Base-by-base conservation (phyloP, 192 early-diverging fungal genomes). In the Coemansia sp. region DNA sequence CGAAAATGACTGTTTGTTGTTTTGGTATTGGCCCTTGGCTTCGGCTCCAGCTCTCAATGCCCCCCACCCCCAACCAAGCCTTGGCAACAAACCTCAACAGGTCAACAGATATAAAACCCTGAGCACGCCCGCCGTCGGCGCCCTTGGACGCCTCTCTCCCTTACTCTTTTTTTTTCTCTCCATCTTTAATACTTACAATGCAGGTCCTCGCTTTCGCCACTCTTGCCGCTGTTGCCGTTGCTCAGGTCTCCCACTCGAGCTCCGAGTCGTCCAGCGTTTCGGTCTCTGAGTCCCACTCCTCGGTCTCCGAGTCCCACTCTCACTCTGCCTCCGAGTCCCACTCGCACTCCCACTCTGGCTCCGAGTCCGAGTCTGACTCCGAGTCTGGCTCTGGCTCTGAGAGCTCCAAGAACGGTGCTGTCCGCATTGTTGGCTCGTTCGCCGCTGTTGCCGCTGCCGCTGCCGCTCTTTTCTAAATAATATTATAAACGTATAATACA, bases 391-490 rank as follows among this genome's bases (percentile, higher is more conserved):
- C 51, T 34, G n/a, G 21, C 33, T 59, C 63, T 34, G 29, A 56
- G 6, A 51, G 56, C 24, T 63, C 64, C 65, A 17, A 59, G 61
- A 75, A 62, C 73, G 75, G 67, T 54, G 79, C 79, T 45, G 63
- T 64, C 70, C 68, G 72, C 70, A 46, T 73, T 51, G 70, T 59
- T 62, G 59, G 70, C 67, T 72, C 67, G 19, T 27, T 66, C 19
- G 73, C 68, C n/a, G 79, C 79, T 33, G 75, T 59, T 50, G 73
- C 63, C 61, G 48, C 73, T 37, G 79, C 68, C 45, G 70, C 63
- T 54, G 79, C 79, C 39, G 73, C 79, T 29, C 48, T 81, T 51
- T 81, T 75, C 79, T 81, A 76, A 75, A 60, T 7, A 4, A 19
- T 19, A 39, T 54, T 62, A 31, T 70, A 27, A 46, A 35, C 46